Evolutionary conservation across 345 rosid genomes (phyloP), one percentile per base, ranked within the genome.

Genomic region (Salix dunnii): DNA sequence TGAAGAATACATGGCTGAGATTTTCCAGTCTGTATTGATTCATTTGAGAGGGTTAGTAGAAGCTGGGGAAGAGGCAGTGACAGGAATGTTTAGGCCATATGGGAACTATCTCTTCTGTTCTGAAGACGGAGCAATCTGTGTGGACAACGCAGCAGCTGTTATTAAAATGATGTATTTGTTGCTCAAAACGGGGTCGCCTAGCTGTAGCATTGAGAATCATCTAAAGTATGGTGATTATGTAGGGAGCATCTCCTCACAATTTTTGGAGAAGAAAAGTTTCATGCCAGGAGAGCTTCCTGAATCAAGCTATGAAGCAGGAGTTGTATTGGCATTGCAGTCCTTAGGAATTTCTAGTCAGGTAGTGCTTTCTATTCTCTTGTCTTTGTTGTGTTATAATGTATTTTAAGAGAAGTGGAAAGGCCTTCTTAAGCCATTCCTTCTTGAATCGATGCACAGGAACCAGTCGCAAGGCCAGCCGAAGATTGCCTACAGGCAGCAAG

Each of bases 81-180:
- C 65, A 30, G 71, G 74, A 30, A 72, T 33, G 28, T 92, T 86
- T 60, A 89, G 84, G 88, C 98, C 99, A 14, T 89, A 89, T 46
- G 98, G 98, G 68, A 91, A 84, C 75, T 91, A 86, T 62, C 73
- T 92, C 36, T 88, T 90, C 80, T 91, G 91, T 62, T 88, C 96
- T 14, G 87, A 86, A 67, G 86, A 81, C 7, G 99, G 99, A 61
- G 96, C 88, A n/a, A 76, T 96, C 16, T 93, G 96, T 31, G 61
- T 91, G 51, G 95, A 93, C n/a, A 89, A 89, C 53, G 87, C 89
- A 3, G 66, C 28, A 5, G 87, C 92, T 25, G 79, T 93, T 33
- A 72, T 86, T 35, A 77, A 68, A 80, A 82, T 90, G 89, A 84
- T 93, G 95, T 74, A 86, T 76, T 76, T 81, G 80, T 55, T 91